Evolutionary conservation across 139 green algal genomes (phyloP).

Genomic region (Deuterostichococcus epilithicus): DNA sequence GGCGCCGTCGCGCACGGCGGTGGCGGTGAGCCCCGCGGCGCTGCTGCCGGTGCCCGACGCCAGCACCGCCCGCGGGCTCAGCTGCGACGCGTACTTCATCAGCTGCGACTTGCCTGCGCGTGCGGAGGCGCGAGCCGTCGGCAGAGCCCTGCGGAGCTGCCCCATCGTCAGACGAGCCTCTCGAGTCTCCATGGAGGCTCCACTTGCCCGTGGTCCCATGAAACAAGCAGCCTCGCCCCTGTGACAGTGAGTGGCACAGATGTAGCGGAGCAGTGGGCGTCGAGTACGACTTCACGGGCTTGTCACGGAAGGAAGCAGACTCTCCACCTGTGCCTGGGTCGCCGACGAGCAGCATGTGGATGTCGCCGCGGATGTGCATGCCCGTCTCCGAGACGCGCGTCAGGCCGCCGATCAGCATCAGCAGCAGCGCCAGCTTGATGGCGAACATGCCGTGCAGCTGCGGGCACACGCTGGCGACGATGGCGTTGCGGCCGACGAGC

Average conservation of each 20-base stretch:
- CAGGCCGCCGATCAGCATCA: conserved; percentile 79
- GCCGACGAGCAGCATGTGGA: conserved; percentile 88
- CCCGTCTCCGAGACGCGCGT: conserved; percentile 31
- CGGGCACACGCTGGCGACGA: conserved; percentile 73
- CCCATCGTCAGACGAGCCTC: no score
- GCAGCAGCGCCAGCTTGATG: conserved; percentile 71
- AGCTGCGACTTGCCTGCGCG: conserved; percentile 70
- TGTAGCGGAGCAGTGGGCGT: no score
- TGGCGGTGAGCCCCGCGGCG: conserved; percentile 75
- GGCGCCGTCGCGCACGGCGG: conserved; percentile 70
- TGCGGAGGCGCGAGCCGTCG: not conserved
- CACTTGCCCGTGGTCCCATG: no score
- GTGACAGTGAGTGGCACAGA: no score
- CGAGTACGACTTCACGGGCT: no score
- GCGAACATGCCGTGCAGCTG: conserved; percentile 64
- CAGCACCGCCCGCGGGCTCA: conserved; percentile 63
- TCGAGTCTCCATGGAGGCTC: no score
- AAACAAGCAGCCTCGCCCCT: no score
- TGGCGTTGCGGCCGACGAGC: conserved; percentile 59
- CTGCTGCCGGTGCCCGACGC: conserved; percentile 69
- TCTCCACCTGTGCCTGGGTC: conserved; percentile 81
- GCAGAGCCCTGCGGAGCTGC: no score
- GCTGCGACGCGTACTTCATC: conserved; percentile 68
- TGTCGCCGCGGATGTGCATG: conserved; percentile 56
- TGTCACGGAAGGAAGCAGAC: no score